Conservation (phyloP, 2,329 filamentous ascomycete genomes). For the Pseudocercospora fuligena region DNA sequence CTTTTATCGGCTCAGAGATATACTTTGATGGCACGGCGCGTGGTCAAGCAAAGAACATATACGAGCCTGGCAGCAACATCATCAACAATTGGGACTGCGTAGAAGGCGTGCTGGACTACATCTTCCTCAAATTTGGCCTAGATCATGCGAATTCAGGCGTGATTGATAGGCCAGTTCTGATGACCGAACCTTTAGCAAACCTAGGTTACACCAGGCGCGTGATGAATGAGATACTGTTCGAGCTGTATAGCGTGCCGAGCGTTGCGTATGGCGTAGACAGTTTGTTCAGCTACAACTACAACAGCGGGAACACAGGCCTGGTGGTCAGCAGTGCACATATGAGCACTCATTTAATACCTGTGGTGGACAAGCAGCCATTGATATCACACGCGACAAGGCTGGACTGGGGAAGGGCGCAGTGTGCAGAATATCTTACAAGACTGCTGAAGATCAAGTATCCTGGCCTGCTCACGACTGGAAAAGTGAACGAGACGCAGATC, state of each 20-base stretch:
- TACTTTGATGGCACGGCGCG: constrained; percentile 92
- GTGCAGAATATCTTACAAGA: constrained; percentile 88
- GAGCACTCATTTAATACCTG: constrained; percentile 92
- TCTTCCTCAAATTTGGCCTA: constrained; percentile 91
- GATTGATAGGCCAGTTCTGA: constrained; percentile 85
- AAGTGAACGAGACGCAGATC: constrained; percentile 83
- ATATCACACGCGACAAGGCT: constrained; percentile 83
- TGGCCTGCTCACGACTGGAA: constrained; percentile 67
- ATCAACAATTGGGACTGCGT: constrained; percentile 98
- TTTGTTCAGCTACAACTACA: constrained; percentile 93
- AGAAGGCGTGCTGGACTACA: constrained; percentile 91
- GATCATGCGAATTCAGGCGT: constrained; percentile 75
- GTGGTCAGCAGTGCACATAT: constrained; percentile 92
- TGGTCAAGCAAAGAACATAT: constrained; percentile 87
- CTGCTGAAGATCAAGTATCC: constrained; percentile 91
- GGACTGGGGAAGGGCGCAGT: constrained; percentile 93
- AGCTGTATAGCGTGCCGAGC: constrained; percentile 89
- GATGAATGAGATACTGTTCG: constrained; percentile 97
- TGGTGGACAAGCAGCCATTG: constrained; percentile 82
- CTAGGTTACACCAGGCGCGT: constrained; percentile 76
- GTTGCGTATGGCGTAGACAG: constrained; percentile 95
- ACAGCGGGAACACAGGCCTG: constrained; percentile 83
- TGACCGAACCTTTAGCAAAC: constrained; percentile 96
- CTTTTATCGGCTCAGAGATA: constrained; percentile 89
- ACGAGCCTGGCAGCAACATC: constrained; percentile 87